Percentiles rank a stretch among this genome's conserved stretches.
phyloP scores from a whole-genome alignment of 768 basidiomycete species.

The Trametes gibbosa region DNA sequence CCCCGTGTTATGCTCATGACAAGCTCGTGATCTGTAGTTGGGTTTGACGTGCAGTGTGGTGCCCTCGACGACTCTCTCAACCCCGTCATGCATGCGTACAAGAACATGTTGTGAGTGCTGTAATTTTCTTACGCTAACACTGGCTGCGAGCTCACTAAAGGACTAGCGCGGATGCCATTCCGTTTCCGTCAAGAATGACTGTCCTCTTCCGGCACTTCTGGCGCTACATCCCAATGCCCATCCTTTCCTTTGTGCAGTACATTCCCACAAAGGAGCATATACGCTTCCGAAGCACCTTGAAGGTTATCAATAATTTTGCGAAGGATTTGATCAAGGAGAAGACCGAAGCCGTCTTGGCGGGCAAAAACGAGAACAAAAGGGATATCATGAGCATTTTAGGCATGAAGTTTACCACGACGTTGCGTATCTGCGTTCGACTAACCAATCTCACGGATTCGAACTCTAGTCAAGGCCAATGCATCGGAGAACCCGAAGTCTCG shows the following conservation, averaged over 20 bases:
- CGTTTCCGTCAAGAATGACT: slow-evolving; percentile 23
- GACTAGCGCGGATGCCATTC: slow-evolving; percentile 25
- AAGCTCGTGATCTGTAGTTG: slow-evolving; percentile 11
- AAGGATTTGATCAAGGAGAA: slow-evolving; percentile 25
- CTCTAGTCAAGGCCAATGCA: slow-evolving; percentile 30
- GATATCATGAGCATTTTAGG: slow-evolving; percentile 36
- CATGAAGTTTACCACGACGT: not conserved
- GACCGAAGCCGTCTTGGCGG: slow-evolving; percentile 16
- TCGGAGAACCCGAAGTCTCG: slow-evolving; percentile 29
- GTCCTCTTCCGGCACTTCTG: slow-evolving; percentile 29
- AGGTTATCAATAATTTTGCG: slow-evolving; percentile 25
- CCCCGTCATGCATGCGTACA: slow-evolving; percentile 22
- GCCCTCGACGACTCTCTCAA: slow-evolving; percentile 23
- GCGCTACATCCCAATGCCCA: slow-evolving; percentile 27
- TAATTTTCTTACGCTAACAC: too few relatives aligned
- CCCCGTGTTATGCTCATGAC: not conserved
- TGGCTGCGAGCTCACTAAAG: too few relatives aligned
- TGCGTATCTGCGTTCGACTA: not conserved
- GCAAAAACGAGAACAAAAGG: slow-evolving; percentile 28
- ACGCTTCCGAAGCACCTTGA: slow-evolving; percentile 29
- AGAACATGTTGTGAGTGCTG: slow-evolving; percentile 25
- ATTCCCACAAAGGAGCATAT: slow-evolving; percentile 29
- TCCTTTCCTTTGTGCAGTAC: slow-evolving; percentile 28
- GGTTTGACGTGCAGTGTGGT: slow-evolving; percentile 26
- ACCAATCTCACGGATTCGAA: not conserved